phyloP scores from a whole-genome alignment of 805 yeast genomes.

The Starmerella cellae region DNA sequence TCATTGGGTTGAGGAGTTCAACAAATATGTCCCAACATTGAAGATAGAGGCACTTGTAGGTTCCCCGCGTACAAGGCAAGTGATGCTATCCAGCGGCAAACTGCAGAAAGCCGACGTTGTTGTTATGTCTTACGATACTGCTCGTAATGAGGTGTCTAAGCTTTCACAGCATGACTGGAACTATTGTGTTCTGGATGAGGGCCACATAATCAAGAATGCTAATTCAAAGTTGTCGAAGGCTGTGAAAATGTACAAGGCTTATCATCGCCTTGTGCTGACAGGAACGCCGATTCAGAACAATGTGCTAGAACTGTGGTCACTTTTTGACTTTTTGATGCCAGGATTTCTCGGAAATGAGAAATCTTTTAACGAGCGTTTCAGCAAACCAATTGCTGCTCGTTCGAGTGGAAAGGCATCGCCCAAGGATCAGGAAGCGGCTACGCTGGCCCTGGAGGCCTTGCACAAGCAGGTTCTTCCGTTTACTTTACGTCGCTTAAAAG shows the following conservation, averaged over 20 bases:
- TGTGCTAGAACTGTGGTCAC: conserved; percentile 91
- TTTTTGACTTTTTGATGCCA: conserved; percentile 96
- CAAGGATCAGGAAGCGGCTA: conserved; percentile 94
- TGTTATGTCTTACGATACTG: conserved; percentile 91
- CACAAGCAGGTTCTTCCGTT: conserved; percentile 96
- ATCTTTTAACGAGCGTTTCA: conserved; percentile 83
- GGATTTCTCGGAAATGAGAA: conserved; percentile 95
- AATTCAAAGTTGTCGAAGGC: conserved; percentile 77
- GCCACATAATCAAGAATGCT: conserved; percentile 91
- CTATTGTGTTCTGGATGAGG: conserved; percentile 93
- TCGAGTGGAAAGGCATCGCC: conserved; percentile 71
- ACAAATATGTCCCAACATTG: conserved; percentile 78
- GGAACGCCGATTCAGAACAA: conserved; percentile 98
- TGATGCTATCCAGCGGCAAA: conserved; percentile 4
- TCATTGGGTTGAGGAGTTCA: conserved; percentile 95
- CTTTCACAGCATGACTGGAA: conserved; percentile 55
- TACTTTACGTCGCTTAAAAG: conserved; percentile 88
- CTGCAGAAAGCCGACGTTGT: conserved; percentile 61
- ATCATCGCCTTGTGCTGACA: conserved; percentile 78
- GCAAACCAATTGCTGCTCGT: conserved; percentile 94
- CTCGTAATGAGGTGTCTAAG: conserved; percentile 72
- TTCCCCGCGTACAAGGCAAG: conserved; percentile 56
- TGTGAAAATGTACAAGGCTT: conserved; percentile 69
- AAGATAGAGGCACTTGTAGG: conserved; percentile 82
- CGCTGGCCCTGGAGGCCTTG: conserved; percentile 84